These are phyloP conservation scores for Solanum virginianum DNA, from an alignment of 257 asterid genomes.

Conservation along the genomic window DNA sequence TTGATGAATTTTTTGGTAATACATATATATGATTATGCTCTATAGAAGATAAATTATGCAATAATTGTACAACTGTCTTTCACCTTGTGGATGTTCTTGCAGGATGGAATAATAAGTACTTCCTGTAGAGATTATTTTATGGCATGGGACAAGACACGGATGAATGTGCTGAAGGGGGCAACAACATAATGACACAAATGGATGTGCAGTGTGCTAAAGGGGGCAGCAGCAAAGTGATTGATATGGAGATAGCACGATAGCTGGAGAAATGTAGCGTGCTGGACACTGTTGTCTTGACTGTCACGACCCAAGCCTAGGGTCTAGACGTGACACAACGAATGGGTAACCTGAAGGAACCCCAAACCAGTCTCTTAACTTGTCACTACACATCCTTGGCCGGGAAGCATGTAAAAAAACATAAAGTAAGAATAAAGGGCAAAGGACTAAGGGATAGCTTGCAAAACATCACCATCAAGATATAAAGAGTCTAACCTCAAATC, in stretches of 20 bases:
- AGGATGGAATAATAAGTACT: slow-evolving; percentile 42
- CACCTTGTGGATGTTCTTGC: slow-evolving; percentile 1
- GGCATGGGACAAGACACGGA: background rate
- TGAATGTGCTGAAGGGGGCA: background rate
- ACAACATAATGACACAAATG: background rate
- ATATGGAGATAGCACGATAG: slow-evolving; percentile 45
- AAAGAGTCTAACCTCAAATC: too few relatives aligned
- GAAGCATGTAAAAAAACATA: too few relatives aligned
- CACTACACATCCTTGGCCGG: too few relatives aligned
- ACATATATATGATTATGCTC: background rate
- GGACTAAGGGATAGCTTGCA: too few relatives aligned
- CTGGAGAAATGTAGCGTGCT: slow-evolving; percentile 26
- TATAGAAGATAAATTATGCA: background rate
- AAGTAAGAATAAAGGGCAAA: too few relatives aligned
- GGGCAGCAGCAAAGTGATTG: background rate
- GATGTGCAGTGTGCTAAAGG: background rate
- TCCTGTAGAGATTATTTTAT: slow-evolving; percentile 52
- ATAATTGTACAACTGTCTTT: background rate
- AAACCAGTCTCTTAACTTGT: too few relatives aligned
- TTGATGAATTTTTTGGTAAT: background rate
- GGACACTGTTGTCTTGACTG: slow-evolving; percentile 9
- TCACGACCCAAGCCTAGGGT: too few relatives aligned
- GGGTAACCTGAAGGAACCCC: too few relatives aligned
- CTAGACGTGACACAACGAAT: too few relatives aligned
- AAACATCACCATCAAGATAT: too few relatives aligned